These are phyloP conservation scores for Pseudevernia furfuracea DNA, from an alignment of 495 filamentous ascomycete species.

Conservation along the genomic window DNA sequence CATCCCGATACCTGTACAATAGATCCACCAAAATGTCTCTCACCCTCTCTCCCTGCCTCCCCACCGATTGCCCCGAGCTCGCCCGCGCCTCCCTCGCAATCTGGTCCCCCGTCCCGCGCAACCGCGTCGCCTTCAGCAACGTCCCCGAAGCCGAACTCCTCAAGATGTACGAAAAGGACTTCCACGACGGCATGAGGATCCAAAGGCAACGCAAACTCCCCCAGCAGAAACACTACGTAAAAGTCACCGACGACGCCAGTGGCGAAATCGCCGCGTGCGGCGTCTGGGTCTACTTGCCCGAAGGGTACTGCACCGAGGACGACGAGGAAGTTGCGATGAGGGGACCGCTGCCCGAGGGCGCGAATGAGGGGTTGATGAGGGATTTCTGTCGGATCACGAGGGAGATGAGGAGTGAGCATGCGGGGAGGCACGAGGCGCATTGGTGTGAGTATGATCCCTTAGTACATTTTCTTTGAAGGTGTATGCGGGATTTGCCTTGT, in stretches of 20 bases:
- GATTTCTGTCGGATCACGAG: neutral
- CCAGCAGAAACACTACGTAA: conserved; percentile 8
- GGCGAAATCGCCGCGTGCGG: conserved; percentile 9
- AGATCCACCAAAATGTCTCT: neutral
- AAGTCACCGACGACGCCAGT: conserved; percentile 7
- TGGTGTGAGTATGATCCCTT: conserved; percentile 13
- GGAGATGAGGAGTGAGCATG: conserved; percentile 6
- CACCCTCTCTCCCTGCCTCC: neutral
- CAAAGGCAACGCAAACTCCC: neutral
- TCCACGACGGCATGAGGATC: neutral
- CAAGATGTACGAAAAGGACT: neutral
- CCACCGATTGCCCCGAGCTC: neutral
- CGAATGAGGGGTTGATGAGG: conserved; percentile 1
- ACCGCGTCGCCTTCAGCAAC: neutral
- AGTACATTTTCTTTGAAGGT: too few relatives aligned
- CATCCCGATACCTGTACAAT: neutral
- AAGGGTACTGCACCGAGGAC: conserved; percentile 12
- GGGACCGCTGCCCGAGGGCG: conserved; percentile 1
- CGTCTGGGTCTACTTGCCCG: conserved; percentile 18
- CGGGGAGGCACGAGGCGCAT: conserved; percentile 15
- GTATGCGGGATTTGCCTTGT: too few relatives aligned
- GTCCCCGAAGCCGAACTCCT: neutral
- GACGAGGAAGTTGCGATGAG: neutral
- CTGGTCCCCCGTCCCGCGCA: neutral
- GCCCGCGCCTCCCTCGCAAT: neutral